Evolutionary conservation across 768 basidiomycete species (phyloP), one percentile per base, ranked within the genome.

Genomic region (Kwoniella sp.): DNA sequence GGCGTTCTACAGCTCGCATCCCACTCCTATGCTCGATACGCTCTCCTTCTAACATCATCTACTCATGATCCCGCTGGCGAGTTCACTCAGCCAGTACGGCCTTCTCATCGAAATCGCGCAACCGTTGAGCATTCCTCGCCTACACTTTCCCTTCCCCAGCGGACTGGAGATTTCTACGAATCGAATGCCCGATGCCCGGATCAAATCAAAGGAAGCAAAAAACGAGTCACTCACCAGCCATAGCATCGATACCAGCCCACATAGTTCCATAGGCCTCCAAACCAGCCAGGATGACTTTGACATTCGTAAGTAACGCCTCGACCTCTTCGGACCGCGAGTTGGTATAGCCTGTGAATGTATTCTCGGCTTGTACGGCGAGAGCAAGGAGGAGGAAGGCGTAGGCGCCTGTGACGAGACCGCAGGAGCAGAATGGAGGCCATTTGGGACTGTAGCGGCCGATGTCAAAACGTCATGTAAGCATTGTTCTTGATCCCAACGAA

Each of bases 161-260:
- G n/a, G n/a, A n/a, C n/a, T n/a, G n/a, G n/a, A n/a, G n/a, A 19
- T 12, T 57, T 10, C 50, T 4, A 17, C 13, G 8, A 40, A 17
- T 26, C 13, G 33, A 33, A 13, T 33, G n/a, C n/a, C n/a, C n/a
- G n/a, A n/a, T n/a, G n/a, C n/a, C n/a, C n/a, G n/a, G n/a, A n/a
- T 13, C 33, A 33, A 33, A 13, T 13, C 13, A 6, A 6, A 5
- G 13, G 33, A 33, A 33, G 33, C 33, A 33, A 13, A 33, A 33
- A 33, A 33, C 13, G 2, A 1, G 8, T 9, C 15, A 79, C 78
- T 73, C 63, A 78, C 77, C 67, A 44, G 77, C 78, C 78, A 79
- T 79, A 17, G 71, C 66, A 37, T 76, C 77, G 55, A 79, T 78
- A 12, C 78, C 78, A 30, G 64, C 78, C 78, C 78, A 79, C 78